Base-by-base conservation (phyloP, 495 filamentous ascomycete species). In the Apiosordaria backusii region DNA sequence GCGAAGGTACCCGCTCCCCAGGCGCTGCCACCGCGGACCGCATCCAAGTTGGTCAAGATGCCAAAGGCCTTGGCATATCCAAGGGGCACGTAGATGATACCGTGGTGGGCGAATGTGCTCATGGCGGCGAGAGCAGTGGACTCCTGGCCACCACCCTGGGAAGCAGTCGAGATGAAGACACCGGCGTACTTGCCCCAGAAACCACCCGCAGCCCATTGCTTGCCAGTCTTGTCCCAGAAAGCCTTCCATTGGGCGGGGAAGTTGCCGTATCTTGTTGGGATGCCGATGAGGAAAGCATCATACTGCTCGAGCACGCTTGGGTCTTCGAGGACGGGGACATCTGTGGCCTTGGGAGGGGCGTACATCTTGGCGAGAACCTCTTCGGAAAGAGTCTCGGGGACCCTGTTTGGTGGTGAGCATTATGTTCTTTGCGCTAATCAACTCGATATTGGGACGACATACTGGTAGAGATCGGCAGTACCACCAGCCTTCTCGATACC, bases 231-330 rank as follows among this genome's bases (percentile, higher is more conserved):
- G 83, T 96, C 91, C 89, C 89, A 93, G 85, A 93, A 96, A 54
- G 87, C 71, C 85, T 93, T 97, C 90, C 90, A 98, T 81, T 99
- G 95, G 26, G 89, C 93, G 52, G 95, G 93, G 85, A 97, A 96
- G 87, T 97, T 99, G 77, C 95, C 95, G 82, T 91, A 99, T 64
- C 95, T 89, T n/a, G 95, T 99, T 29, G 95, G 95, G 78, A 99
- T 93, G 71, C 96, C 96, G 68, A 99, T 85, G 50, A 99, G 88
- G 80, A 99, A 88, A 75, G 83, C 95, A 75, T 98, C 93, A 81
- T 95, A 97, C 63, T 85, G 65, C 67, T 86, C 83, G n/a, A 97
- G 87, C 15, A 77, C 81, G 4, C 81, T 74, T 23, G 92, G 88
- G 74, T 89, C 86, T 7, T 73, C 66, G 71, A 89, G 80, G 62